Base-by-base conservation (phyloP, 2,329 filamentous ascomycete genomes). In the Didymella segeticola region DNA sequence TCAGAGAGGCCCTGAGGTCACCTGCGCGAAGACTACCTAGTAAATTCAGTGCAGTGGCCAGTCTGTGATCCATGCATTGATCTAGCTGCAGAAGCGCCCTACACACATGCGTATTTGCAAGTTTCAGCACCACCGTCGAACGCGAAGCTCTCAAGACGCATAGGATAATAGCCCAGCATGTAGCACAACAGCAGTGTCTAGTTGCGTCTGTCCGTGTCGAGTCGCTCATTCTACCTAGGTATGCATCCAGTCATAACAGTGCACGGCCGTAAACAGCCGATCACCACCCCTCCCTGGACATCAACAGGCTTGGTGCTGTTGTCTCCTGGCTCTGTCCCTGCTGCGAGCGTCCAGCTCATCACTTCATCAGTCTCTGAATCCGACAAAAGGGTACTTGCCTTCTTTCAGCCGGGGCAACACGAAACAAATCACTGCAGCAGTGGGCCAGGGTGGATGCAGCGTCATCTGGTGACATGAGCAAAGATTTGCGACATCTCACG, bases 301-400 rank as follows among this genome's bases (percentile, higher is more conserved):
- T 37, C 34, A 23, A 37, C 34, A 37, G 50, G 30, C 43, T 8
- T 36, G n/a, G 5, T 17, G 4, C 6, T 15, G 11, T 12, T 20
- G 34, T 25, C 36, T 52, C 39, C 49, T 52, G 42, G 36, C 49
- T 25, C 37, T 43, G 43, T 46, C 43, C 38, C 43, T 53, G 50
- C 50, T 47, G 43, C 14, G 20, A 33, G 22, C 31, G 26, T 43
- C 43, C 50, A 53, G 33, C 43, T 38, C 43, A 48, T 38, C 50
- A 26, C 50, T 43, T 17, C 4, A 4, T 29, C 47, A 48, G 31
- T 39, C 34, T 43, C 50, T 53, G 50, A 43, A 38, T 43, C 37
- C 43, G 50, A 43, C 50, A 37, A 25, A 47, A 36, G 50, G 30
- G 50, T 43, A 38, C 50, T n/a, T n/a, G n/a, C 31, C 33, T 31